Conservation (phyloP, 257 asterid genomes). For the Fraxinus quadrangulata region DNA sequence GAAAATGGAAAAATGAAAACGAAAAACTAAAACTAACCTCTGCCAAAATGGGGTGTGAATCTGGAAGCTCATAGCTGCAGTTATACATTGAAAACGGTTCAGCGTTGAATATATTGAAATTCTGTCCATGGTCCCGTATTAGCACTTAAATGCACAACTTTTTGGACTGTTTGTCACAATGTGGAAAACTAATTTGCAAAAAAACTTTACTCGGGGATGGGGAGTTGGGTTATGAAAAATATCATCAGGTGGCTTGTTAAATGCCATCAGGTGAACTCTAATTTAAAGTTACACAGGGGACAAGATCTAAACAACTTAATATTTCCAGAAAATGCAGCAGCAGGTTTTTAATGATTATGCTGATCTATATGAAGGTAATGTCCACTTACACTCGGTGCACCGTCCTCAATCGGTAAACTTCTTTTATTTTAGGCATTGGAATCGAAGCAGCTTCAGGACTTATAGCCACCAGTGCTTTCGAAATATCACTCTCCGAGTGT, state of each 20-base stretch:
- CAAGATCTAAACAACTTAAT: neutral
- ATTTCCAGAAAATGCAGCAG: neutral
- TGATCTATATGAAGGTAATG: slow-evolving; percentile 6
- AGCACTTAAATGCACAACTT: neutral
- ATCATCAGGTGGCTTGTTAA: neutral
- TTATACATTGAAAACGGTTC: neutral
- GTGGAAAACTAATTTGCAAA: neutral
- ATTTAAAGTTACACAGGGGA: neutral
- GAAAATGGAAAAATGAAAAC: neutral
- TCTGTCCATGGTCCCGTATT: neutral
- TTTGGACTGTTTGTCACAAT: neutral
- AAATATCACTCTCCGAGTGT: slow-evolving; percentile 12
- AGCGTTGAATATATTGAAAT: neutral
- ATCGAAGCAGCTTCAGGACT: slow-evolving; percentile 20
- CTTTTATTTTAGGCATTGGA: slow-evolving; percentile 34
- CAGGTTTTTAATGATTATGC: slow-evolving; percentile 1
- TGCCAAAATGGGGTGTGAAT: slow-evolving; percentile 53
- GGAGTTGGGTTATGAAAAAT: neutral
- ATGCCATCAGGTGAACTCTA: neutral
- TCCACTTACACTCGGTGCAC: slow-evolving; percentile 50
- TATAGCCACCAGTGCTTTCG: slow-evolving; percentile 36
- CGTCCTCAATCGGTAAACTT: slow-evolving; percentile 34
- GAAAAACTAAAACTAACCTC: slow-evolving; percentile 36
- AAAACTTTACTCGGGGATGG: neutral
- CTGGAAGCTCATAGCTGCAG: slow-evolving; percentile 67